Base-by-base conservation (phyloP, 192 early-diverging fungal genomes). In the Dimargaris cristalligena region DNA sequence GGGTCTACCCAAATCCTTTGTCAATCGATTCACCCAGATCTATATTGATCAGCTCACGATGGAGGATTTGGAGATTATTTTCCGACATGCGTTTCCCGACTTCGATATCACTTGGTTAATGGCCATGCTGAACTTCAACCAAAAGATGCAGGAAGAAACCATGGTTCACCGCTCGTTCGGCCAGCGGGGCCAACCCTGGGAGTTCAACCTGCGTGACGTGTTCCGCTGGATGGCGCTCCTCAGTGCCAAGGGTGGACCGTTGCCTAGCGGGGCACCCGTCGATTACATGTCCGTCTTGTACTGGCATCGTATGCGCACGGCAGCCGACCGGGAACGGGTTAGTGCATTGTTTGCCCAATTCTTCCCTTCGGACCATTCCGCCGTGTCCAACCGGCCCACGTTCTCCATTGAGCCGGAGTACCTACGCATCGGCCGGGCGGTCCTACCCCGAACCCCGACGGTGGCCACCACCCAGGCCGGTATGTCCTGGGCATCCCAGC, bases 121-220 rank as follows among this genome's bases (percentile, higher is more conserved):
- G 41, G 67, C 72, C 52, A 89, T 87, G 78, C 80, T 85, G 47
- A 46, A 22, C 63, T 66, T 97, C 67, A 96, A 94, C 68, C 75
- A 78, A 58, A 71, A 74, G 9, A 86, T 99, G 82, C 90, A 90
- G 63, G 69, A 83, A 44, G 83, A 86, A 56, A 91, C 87, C 0
- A 91, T 90, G 83, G 76, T 78, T 46, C 73, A 77, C 48, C 78
- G 88, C 25, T 61, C 63, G 47, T 94, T 93, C 77, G 75, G 71
- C 25, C 69, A 79, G 2, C 70, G 74, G 1, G 95, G 95, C 13
- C 71, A 78, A 18, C 95, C 95, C 1, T 99, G 95, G 95, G 95
- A 99, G 63, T 99, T 97, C 68, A 99, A 99, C 62, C 66, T 99
- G 62, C 87, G 95, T n/a, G 95, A 99, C 74, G 85, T 94, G 29